phyloP scores from a whole-genome alignment of 2,329 filamentous ascomycete species.

The Myriosclerotinia scirpicola region DNA sequence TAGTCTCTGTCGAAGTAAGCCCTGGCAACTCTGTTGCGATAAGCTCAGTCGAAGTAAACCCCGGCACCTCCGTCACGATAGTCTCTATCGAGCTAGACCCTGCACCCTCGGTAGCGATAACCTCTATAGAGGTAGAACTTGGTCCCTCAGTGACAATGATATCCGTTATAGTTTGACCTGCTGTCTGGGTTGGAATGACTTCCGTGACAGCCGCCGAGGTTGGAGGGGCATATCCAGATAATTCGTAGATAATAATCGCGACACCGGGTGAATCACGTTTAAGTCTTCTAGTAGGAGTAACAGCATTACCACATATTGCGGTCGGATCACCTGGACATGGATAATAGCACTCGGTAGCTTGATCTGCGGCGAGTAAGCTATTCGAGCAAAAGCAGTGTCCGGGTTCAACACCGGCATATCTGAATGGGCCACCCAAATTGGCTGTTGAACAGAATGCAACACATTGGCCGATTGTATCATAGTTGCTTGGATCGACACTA shows the following conservation, averaged over 20 bases:
- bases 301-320: constrained; percentile 6
- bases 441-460: constrained; percentile 2
- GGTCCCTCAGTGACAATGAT: neutral
- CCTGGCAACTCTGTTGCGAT: too few relatives aligned
- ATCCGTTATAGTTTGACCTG: neutral
- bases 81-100: neutral
- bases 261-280: neutral
- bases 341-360: neutral
- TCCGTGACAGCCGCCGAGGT: neutral
- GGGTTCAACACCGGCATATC: constrained; percentile 12
- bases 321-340: constrained; percentile 11
- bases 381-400: constrained; percentile 19
- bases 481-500: neutral
- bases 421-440: neutral
- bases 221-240: neutral
- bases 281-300: neutral
- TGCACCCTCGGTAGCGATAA: neutral
- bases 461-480: constrained; percentile 8
- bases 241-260: neutral
- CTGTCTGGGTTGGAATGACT: neutral
- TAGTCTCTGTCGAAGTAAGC: too few relatives aligned
- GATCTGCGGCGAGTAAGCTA: neutral
- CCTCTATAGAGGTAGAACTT: neutral
- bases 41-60: too few relatives aligned
- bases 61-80: neutral